A percentile compares a stretch with the other conserved stretches of the same genome.
Conservation (phyloP, 1,139 yeast genomes). For the Pichia inconspicua region DNA sequence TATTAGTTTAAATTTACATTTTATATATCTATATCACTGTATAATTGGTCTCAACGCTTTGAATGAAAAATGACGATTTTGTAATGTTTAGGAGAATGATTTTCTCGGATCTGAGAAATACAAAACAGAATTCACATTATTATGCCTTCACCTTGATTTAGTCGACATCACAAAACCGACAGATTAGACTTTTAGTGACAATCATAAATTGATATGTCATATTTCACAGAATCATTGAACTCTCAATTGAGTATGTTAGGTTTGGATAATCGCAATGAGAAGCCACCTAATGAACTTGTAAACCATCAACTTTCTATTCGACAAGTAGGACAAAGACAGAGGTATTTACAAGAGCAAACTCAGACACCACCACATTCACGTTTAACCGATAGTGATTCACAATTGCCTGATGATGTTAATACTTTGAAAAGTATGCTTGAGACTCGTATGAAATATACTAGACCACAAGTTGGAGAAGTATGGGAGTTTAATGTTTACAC, state of each 20-base stretch:
- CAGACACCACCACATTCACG: not conserved
- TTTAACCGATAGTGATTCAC: not conserved
- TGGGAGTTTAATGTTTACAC: slow-evolving; percentile 11
- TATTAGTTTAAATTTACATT: not conserved
- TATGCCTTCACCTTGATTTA: no score
- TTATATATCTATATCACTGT: not conserved
- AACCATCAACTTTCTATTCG: not conserved
- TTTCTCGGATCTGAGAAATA: no score
- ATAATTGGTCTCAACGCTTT: slow-evolving; percentile 14
- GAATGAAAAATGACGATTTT: not conserved
- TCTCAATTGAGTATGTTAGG: not conserved
- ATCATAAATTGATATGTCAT: not conserved
- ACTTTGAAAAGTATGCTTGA: slow-evolving; percentile 7
- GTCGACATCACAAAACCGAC: no score
- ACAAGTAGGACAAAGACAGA: not conserved
- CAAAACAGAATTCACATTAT: no score
- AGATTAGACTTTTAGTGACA: no score
- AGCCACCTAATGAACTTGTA: not conserved
- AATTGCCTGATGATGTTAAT: slow-evolving; percentile 8
- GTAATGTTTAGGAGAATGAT: no score
- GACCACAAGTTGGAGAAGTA: slow-evolving; percentile 12
- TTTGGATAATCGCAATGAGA: not conserved
- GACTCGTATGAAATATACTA: slow-evolving; percentile 11
- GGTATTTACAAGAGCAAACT: not conserved
- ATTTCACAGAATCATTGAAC: not conserved